Percentiles rank a stretch among this genome's conserved stretches.
Conservation (phyloP, 805 yeast genomes). For the Wickerhamiella kurtzmanii region DNA sequence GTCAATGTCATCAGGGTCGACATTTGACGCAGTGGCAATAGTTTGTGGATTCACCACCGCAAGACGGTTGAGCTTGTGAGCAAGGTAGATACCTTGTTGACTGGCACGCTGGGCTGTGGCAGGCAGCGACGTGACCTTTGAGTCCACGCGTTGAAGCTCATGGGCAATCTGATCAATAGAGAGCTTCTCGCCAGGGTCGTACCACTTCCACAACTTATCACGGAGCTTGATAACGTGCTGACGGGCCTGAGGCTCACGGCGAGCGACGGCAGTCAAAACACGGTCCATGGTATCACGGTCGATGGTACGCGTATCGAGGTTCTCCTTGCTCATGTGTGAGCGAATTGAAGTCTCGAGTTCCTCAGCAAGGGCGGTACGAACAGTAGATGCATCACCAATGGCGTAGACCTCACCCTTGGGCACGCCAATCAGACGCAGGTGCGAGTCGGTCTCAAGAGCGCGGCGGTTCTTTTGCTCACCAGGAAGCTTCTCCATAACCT, state of each 20-base stretch:
- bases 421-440: constrained; percentile 54
- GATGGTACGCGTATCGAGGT: constrained; percentile 31
- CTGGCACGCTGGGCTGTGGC: constrained; percentile 65
- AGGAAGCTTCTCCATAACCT: constrained; percentile 36
- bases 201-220: constrained; percentile 15
- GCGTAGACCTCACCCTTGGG: constrained; percentile 57
- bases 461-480: constrained; percentile 44
- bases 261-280: constrained; percentile 11
- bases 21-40: constrained; percentile 10
- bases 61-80: constrained; percentile 42
- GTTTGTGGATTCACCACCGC: constrained; percentile 24
- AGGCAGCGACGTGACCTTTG: constrained; percentile 52
- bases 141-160: constrained; percentile 41
- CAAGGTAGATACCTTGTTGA: constrained; percentile 57
- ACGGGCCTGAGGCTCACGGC: constrained; percentile 18
- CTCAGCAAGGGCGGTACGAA: constrained; percentile 45
- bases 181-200: constrained; percentile 21
- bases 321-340: constrained; percentile 19
- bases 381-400: constrained; percentile 59
- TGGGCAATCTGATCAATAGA: constrained; percentile 38
- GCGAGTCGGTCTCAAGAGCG: constrained; percentile 69
- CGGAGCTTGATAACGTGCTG: constrained; percentile 15
- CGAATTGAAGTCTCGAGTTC: constrained; percentile 39
- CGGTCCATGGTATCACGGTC: constrained; percentile 19
- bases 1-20: constrained; percentile 39